Conservation (phyloP, 139 green algal species). For the Choricystis sp. region DNA sequence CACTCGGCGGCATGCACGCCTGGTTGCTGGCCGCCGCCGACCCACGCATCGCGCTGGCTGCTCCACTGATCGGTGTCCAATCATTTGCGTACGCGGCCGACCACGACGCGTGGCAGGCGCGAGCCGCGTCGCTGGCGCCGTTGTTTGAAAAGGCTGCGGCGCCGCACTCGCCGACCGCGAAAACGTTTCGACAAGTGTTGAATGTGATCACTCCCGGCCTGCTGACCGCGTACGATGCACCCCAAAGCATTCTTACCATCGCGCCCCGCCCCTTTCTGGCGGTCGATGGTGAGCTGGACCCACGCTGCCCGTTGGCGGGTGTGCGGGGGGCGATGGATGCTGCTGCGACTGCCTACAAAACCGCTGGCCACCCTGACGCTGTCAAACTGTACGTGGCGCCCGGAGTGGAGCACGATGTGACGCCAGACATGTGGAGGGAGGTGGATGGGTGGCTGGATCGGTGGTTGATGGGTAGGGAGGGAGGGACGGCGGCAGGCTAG, state of each 20-base stretch:
- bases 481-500: too few species aligned
- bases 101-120: not conserved
- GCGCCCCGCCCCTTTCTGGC: slow-evolving; percentile 38
- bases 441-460: slow-evolving; percentile 1
- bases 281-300: slow-evolving; percentile 29
- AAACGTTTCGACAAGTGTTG: not conserved
- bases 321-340: slow-evolving; percentile 6
- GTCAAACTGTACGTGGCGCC: slow-evolving; percentile 12
- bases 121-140: not conserved
- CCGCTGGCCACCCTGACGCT: not conserved
- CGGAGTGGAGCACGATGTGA: slow-evolving; percentile 12
- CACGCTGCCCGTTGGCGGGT: slow-evolving; percentile 22
- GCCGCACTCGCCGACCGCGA: too few species aligned
- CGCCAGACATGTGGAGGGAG: slow-evolving; percentile 8
- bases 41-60: slow-evolving; percentile 26
- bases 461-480: not conserved
- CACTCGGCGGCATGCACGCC: slow-evolving; percentile 47
- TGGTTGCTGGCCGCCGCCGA: slow-evolving; percentile 41
- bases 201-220: slow-evolving; percentile 8
- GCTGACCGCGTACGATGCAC: slow-evolving; percentile 26
- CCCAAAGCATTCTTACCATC: slow-evolving; percentile 23
- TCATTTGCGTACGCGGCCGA: slow-evolving; percentile 24
- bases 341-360: slow-evolving; percentile 3
- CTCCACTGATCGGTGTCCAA: slow-evolving; percentile 52
- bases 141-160: not conserved